Base-by-base conservation (phyloP, 306 rosid genomes). In the Luffa aegyptiaca region DNA sequence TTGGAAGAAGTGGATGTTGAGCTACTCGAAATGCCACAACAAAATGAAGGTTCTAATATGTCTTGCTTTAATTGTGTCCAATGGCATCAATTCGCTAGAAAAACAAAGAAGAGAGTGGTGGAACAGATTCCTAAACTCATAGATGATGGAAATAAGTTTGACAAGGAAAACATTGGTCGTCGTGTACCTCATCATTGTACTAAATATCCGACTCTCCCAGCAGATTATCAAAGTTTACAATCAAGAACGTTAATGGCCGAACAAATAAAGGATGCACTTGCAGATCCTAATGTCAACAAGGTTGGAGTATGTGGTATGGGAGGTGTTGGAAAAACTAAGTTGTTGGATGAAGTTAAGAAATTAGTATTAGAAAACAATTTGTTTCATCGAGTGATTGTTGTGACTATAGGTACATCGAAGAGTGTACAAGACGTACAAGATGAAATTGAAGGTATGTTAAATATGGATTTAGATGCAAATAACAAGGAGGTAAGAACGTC, bases 271-370 rank as follows among this genome's bases (percentile, higher is more conserved):
- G 45, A 61, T 10, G 80, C 63, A 58, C 41, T 81, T 8, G 69
- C 18, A 18, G 66, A 81, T 75, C 13, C 10, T 46, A 39, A 58
- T 10, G 33, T 52, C 55, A 14, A 45, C 44, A 51, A 18, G 21
- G 55, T 79, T 68, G 77, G 82, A 21, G 77, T 79, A 0, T 39
- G 41, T 55, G 82, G 77, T 3, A 79, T 79, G 66, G 55, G 69
- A 12, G 82, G 82, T 7, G 21, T 55, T 41, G 77, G 82, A 18
- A 80, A 68, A 80, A 68, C 82, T 8, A 53, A 13, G 57, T 20
- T 68, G 2, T 56, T 58, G 11, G 16, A 58, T 16, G 6, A 41
- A 71, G 20, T 73, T 6, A 16, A 6, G 41, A 8, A 17, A 36
- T 49, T 20, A 45, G 79, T 73, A 5, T 58, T 7, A 16, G 10